Evolutionary conservation across 129 eudicot species (phyloP).

Genomic region (Flaveria bidentis): DNA sequence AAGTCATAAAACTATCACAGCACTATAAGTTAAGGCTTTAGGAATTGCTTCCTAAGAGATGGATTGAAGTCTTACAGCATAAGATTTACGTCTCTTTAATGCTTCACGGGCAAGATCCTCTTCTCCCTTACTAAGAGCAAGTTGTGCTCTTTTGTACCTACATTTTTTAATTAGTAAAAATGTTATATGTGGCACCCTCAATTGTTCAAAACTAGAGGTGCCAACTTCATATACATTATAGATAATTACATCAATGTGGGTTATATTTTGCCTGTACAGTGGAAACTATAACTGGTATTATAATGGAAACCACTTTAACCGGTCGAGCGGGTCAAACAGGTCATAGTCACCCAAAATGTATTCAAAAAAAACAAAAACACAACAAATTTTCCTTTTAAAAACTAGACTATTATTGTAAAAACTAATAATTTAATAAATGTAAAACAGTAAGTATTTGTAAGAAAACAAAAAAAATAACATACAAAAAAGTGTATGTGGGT

Average conservation of each 20-base stretch:
- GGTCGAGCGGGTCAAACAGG: neutral
- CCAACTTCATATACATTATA: neutral
- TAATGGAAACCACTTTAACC: neutral
- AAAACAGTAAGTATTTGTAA: neutral
- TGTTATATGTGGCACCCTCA: neutral
- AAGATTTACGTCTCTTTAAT: constrained; percentile 91
- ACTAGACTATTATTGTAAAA: neutral
- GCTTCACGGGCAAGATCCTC: constrained; percentile 99
- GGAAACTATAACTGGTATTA: neutral
- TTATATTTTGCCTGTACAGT: neutral
- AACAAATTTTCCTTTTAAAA: neutral
- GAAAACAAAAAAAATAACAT: neutral
- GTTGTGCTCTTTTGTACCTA: constrained; percentile 94
- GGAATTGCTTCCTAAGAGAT: neutral
- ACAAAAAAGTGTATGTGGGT: neutral
- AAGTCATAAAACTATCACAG: constrained; percentile 8
- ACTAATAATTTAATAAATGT: neutral
- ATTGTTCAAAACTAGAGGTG: neutral
- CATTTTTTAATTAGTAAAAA: constrained; percentile 5
- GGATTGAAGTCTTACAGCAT: constrained; percentile 57
- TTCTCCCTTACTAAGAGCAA: constrained; percentile 94
- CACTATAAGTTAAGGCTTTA: neutral
- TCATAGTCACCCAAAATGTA: neutral
- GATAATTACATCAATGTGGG: neutral
- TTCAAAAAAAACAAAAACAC: neutral